Base-by-base conservation (phyloP, 441 rosid species). In the Erysimum cheiri region DNA sequence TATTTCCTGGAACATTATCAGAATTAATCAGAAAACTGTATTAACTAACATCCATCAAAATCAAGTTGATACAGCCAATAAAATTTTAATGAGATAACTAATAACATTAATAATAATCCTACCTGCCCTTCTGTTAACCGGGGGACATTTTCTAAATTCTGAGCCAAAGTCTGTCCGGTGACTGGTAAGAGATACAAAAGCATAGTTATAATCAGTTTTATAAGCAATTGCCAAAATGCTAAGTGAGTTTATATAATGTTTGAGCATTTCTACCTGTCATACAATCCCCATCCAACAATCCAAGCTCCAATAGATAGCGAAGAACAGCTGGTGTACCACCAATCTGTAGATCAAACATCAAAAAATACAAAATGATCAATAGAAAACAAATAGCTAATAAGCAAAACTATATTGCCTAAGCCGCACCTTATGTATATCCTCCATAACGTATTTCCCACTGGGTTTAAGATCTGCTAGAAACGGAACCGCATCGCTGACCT, bases 371-470 rank as follows among this genome's bases (percentile, higher is more conserved):
- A 70, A 58, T 58, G 43, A 64, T 50, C 36, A 41, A 40, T 3
- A 7, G 11, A 57, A 57, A n/a, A 40, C 47, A 61, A 15, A 55
- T 54, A 56, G 33, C 47, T 48, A 13, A 24, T 40, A 17, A 48
- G 19, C 29, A 56, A 37, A 63, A 56, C 1, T 37, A 40, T 43
- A 33, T 39, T 9, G 52, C 8, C 48, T 59, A 76, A 73, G 77
- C 59, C 36, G 68, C 52, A 91, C 99, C 98, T 90, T 92, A 67
- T 94, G 98, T 63, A 94, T 60, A 78, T 94, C 98, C 72, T 92
- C 99, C 98, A 94, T 94, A 64, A 94, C 99, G 79, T 90, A 92
- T 74, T 88, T 94, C n/a, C 99, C 99, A 77, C 99, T 94, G 36
- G 99, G 99, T 82, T 90, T 92, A 55, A 94, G 88, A 82, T 94